Evolutionary conservation across 129 eudicot genomes (phyloP), one percentile per base, ranked within the genome.

Genomic region (Erigeron canadensis): DNA sequence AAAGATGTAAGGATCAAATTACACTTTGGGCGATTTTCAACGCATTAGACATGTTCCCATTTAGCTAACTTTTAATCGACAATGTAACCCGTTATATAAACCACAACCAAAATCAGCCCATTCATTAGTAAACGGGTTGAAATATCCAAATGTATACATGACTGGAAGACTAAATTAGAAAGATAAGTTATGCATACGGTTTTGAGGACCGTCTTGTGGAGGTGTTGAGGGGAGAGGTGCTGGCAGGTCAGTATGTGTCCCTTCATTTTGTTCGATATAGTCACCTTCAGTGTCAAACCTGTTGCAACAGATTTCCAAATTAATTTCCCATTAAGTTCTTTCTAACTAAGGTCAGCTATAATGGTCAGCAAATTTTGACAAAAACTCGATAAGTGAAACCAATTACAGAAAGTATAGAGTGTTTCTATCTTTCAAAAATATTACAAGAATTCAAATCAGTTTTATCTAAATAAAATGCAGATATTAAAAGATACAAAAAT

Each of bases 251-350:
- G 82, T 77, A 54, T 82, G 85, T 37, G 90, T 77, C 72, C 75
- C 96, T 5, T 84, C 93, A 63, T 87, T 89, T 55, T 80, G 89
- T 81, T 84, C 92, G 50, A 87, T 87, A 69, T 82, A 91, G 63
- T 86, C 94, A 55, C 84, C 97, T 83, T 88, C 96, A 55, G 86
- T 86, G 77, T 90, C 96, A 78, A 90, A 90, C 94, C 99, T 90
- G 84, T 72, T 45, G 63, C 10, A 44, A 54, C 41, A 70, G 46
- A 67, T 13, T 15, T 39, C 22, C 53, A 75, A 65, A 5, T 41
- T 42, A 65, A 16, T 39, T 67, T 17, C 16, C 9, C n/a, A n/a
- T 48, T 48, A 37, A 46, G 43, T 47, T 58, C 37, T 76, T 18
- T 63, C 10, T 55, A 55, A 75, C 37, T 51, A 55, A 23, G 48